Conservation (phyloP, 495 filamentous ascomycete genomes). For the Penicillium mononematosum region DNA sequence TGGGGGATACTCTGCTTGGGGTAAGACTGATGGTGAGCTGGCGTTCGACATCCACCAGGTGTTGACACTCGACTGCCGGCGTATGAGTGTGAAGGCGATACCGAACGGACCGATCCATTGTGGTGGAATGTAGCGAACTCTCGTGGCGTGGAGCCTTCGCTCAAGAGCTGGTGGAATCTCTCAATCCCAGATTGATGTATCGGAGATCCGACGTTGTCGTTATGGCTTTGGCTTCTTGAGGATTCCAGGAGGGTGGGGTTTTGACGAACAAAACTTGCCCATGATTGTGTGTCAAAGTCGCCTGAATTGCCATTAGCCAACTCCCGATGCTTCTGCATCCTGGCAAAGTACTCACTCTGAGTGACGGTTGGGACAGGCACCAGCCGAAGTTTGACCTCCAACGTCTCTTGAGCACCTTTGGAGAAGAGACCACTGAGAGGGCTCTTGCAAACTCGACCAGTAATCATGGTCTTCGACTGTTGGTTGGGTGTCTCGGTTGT, state of each 20-base stretch:
- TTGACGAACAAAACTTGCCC: constrained; percentile 63
- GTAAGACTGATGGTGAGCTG: constrained; percentile 26
- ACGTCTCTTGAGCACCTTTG: constrained; percentile 78
- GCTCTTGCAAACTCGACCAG: constrained; percentile 86
- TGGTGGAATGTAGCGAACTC: constrained; percentile 36
- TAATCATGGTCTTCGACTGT: constrained; percentile 73
- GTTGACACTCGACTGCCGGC: constrained; percentile 41
- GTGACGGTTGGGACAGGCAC: constrained; percentile 74
- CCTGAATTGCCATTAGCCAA: constrained; percentile 59
- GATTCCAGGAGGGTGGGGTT: constrained; percentile 51
- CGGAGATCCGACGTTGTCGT: constrained; percentile 36
- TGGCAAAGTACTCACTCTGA: constrained; percentile 66
- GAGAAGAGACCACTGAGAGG: constrained; percentile 71
- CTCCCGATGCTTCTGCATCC: constrained; percentile 60
- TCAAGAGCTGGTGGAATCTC: constrained; percentile 50
- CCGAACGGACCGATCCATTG: constrained; percentile 35
- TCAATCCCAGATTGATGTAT: constrained; percentile 56
- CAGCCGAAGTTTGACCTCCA: constrained; percentile 91
- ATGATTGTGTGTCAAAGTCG: constrained; percentile 67
- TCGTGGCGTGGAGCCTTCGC: constrained; percentile 45
- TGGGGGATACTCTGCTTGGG: constrained; percentile 26
- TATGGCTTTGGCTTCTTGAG: constrained; percentile 30
- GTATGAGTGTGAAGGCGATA: constrained; percentile 41
- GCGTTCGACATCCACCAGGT: constrained; percentile 31
- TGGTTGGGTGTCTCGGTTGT: constrained; percentile 55